phyloP scores from a whole-genome alignment of 2,329 filamentous ascomycete species.

The Aspergillus unguis region DNA sequence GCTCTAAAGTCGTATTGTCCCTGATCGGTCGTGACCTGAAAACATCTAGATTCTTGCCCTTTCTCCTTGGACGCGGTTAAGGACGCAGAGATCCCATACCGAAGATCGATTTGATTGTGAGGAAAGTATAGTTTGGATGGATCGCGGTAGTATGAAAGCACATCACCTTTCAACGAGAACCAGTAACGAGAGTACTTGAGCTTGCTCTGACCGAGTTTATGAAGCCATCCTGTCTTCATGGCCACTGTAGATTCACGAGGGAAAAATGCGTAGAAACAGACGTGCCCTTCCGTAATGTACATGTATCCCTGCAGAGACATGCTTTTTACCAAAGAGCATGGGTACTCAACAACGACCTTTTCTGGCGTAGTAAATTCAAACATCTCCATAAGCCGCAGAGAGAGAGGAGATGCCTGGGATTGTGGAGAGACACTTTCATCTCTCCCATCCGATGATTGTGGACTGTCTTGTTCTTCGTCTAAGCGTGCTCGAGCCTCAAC shows the following conservation, averaged over 20 bases:
- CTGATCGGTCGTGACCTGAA: slow-evolving; percentile 77
- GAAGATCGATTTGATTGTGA: slow-evolving; percentile 83
- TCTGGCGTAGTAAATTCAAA: slow-evolving; percentile 80
- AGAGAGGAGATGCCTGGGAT: slow-evolving; percentile 56
- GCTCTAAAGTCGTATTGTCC: slow-evolving; percentile 84
- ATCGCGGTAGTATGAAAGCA: slow-evolving; percentile 83
- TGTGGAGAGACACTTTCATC: slow-evolving; percentile 52
- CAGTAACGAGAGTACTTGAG: slow-evolving; percentile 86
- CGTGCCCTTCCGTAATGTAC: slow-evolving; percentile 89
- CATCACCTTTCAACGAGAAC: slow-evolving; percentile 89
- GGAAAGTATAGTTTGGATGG: slow-evolving; percentile 87
- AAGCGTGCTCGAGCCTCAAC: slow-evolving; percentile 68
- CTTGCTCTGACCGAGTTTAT: slow-evolving; percentile 84
- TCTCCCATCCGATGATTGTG: slow-evolving; percentile 26
- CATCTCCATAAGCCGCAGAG: slow-evolving; percentile 73
- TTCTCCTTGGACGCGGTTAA: slow-evolving; percentile 67
- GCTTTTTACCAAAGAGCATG: slow-evolving; percentile 88
- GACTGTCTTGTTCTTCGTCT: slow-evolving; percentile 21
- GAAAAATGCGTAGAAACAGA: slow-evolving; percentile 97
- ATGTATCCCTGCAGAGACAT: slow-evolving; percentile 91
- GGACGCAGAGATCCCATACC: slow-evolving; percentile 85
- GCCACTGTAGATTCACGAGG: slow-evolving; percentile 80
- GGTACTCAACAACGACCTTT: slow-evolving; percentile 84
- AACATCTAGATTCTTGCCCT: slow-evolving; percentile 68
- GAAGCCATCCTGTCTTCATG: slow-evolving; percentile 82